Base-by-base conservation (phyloP, 345 rosid species). In the Barbarea vulgaris region DNA sequence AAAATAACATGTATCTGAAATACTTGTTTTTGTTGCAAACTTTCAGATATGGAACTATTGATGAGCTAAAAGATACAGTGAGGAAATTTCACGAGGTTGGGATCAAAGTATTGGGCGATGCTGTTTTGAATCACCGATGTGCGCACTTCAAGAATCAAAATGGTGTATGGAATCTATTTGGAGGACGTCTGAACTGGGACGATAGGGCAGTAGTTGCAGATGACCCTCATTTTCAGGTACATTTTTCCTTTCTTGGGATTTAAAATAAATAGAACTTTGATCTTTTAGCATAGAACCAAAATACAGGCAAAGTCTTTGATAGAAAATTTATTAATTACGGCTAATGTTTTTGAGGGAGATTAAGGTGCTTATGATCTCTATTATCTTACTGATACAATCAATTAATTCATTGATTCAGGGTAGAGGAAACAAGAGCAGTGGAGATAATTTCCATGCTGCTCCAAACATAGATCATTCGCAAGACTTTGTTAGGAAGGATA, bases 401-500 rank as follows among this genome's bases (percentile, higher is more conserved):
- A 17, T 61, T 46, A 14, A 65, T 68, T 69, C 55, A 53, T 11
- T 81, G 22, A 55, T 76, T 68, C 89, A 94, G 98, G 98, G 98
- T 48, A 82, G 91, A 70, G 98, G 98, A 79, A 94, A 91, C 83
- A 91, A 91, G 83, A 94, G 98, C 69, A 94, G 98, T 68, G 98
- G 98, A 64, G 98, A 94, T 73, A 87, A 81, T 84, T 94, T 94
- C 77, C 98, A 94, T 83, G 98, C 98, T 73, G 97, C 98, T 36
- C 98, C 98, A 70, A 94, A 94, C 83, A 94, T 94, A 75, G 98
- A 94, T 79, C 98, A 94, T 80, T 94, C 98, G 9, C 98, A 94
- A 62, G 97, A 94, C 24, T 94, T 94, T 76, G 98, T 94, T 70
- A 85, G 98, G 83, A 83, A 87, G 52, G 98, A 94, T 81, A 74